phyloP scores from a whole-genome alignment of 2,329 filamentous ascomycete genomes.

The Hypomyces rosellus region DNA sequence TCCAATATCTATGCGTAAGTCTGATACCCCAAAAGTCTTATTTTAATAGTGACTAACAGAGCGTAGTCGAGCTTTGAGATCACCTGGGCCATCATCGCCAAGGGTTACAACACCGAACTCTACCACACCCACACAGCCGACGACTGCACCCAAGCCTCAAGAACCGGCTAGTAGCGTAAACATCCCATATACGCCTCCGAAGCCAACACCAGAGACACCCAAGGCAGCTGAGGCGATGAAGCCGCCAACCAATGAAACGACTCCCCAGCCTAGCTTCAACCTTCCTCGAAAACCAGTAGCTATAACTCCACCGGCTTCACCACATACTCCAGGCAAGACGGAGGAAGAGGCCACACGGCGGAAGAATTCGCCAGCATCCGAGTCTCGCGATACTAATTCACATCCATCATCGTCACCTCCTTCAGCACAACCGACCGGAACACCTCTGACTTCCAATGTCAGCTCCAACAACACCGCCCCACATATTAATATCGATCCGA shows the following conservation, averaged over 20 bases:
- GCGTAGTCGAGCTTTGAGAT: constrained; percentile 23
- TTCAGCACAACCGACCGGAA: constrained; percentile 5
- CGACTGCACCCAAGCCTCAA: background rate
- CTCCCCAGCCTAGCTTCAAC: background rate
- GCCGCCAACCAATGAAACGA: background rate
- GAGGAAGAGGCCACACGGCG: background rate
- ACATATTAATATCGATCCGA: background rate
- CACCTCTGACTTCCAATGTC: background rate
- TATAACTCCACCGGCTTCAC: background rate
- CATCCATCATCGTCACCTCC: constrained; percentile 4
- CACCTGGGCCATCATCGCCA: constrained; percentile 17
- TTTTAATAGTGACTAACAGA: background rate
- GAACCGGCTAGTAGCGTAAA: background rate
- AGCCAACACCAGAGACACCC: no score
- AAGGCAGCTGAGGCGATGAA: background rate
- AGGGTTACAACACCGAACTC: constrained; percentile 6
- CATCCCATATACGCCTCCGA: background rate
- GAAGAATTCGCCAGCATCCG: background rate
- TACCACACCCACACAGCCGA: background rate
- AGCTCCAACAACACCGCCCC: background rate
- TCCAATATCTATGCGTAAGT: constrained; percentile 29
- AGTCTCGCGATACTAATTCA: background rate
- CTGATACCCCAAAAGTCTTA: background rate
- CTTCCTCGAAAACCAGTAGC: background rate
- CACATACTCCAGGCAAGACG: background rate